phyloP scores from a whole-genome alignment of 805 yeast species.

The Metschnikowia lunata region DNA sequence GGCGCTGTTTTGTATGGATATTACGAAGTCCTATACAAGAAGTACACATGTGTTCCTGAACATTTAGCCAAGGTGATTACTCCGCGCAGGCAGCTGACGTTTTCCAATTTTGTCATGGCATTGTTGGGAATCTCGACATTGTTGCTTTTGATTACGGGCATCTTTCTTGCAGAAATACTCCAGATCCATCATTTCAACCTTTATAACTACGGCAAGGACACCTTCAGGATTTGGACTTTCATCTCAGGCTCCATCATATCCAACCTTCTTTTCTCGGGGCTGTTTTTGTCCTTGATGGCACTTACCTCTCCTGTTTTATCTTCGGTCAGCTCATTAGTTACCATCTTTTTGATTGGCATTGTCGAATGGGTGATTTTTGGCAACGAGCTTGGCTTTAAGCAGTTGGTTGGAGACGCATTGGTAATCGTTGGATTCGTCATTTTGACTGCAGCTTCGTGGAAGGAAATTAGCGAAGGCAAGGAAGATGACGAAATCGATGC shows the following conservation, averaged over 20 bases:
- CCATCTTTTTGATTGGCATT: constrained; percentile 75
- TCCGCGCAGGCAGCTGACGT: constrained; percentile 67
- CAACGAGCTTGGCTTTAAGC: constrained; percentile 48
- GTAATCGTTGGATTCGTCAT: constrained; percentile 67
- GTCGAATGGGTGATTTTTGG: constrained; percentile 71
- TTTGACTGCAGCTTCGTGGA: constrained; percentile 63
- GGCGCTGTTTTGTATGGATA: constrained; percentile 80
- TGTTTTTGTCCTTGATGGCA: constrained; percentile 74
- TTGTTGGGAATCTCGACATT: constrained; percentile 58
- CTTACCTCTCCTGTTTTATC: constrained; percentile 82
- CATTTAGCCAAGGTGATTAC: constrained; percentile 41
- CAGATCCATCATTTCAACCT: constrained; percentile 57
- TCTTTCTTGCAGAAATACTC: constrained; percentile 46
- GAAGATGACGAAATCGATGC: constrained; percentile 43
- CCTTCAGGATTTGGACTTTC: constrained; percentile 39
- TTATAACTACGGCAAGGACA: constrained; percentile 41
- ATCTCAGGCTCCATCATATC: constrained; percentile 53
- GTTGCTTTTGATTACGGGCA: constrained; percentile 42
- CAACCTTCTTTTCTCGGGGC: constrained; percentile 64
- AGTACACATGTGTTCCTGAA: constrained; percentile 67
- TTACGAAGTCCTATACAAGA: constrained; percentile 80
- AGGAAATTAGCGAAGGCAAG: constrained; percentile 51
- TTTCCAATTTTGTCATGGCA: constrained; percentile 73
- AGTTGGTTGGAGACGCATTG: constrained; percentile 63
- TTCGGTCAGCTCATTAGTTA: constrained; percentile 58